These are phyloP conservation scores for Coccomyxa sp. DNA, from an alignment of 139 green algal genomes.

Conservation along the genomic window DNA sequence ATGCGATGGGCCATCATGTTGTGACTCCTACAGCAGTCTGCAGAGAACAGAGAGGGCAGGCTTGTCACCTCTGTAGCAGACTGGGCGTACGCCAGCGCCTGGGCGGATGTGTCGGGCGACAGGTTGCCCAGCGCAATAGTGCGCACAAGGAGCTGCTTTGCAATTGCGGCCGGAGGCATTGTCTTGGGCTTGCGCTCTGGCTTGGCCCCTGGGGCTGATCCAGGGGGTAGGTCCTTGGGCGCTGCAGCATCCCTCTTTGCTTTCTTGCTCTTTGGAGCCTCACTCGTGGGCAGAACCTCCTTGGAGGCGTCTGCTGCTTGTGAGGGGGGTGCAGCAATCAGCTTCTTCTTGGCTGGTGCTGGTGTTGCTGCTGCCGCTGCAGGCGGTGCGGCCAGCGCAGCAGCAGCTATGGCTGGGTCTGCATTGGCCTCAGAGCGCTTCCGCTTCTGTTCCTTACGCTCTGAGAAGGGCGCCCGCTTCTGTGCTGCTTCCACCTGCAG, in stretches of 20 bases:
- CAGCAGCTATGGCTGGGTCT: background rate
- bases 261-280: constrained; percentile 12
- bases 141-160: constrained; percentile 68
- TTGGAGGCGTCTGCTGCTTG: background rate
- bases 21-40: too few species aligned
- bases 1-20: too few species aligned
- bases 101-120: constrained; percentile 14
- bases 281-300: background rate
- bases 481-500: constrained; percentile 66
- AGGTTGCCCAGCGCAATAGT: constrained; percentile 75
- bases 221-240: background rate
- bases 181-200: background rate
- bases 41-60: too few species aligned
- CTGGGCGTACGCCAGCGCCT: constrained; percentile 37
- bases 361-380: constrained; percentile 13
- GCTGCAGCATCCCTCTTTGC: background rate
- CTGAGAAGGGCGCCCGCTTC: constrained; percentile 58
- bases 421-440: constrained; percentile 4
- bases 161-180: background rate
- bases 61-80: constrained; percentile 26
- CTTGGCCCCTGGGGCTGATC: background rate
- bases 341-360: too few species aligned
- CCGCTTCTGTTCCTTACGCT: constrained; percentile 57
- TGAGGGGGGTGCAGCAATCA: background rate
- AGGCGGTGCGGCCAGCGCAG: background rate